Percentiles rank a stretch among this genome's conserved stretches.
Conservation (phyloP, 2,329 filamentous ascomycete genomes). For the Magnaporthales sp. region DNA sequence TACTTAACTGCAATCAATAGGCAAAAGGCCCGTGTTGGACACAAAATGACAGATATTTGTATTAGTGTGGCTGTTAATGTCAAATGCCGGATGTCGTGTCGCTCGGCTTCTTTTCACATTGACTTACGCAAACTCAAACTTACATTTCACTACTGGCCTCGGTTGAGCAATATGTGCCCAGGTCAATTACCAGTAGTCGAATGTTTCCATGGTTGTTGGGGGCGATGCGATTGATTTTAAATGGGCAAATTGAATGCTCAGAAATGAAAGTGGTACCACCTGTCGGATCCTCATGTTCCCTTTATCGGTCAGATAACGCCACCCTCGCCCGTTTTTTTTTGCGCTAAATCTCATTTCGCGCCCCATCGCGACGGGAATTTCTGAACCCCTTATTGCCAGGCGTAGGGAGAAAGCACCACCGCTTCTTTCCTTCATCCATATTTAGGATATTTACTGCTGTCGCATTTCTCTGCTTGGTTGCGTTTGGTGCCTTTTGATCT, state of each 20-base stretch:
- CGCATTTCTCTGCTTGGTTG: not conserved
- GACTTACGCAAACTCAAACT: no score
- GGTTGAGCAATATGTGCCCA: no score
- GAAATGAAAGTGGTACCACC: constrained; percentile 2
- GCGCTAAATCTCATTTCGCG: constrained; percentile 4
- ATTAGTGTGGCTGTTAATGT: no score
- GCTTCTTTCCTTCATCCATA: not conserved
- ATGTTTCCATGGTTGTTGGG: not conserved
- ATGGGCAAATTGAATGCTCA: not conserved
- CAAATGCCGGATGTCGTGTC: no score
- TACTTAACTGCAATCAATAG: not conserved
- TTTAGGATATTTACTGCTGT: not conserved
- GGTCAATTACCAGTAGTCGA: not conserved
- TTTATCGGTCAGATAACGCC: constrained; percentile 6
- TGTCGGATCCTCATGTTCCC: constrained; percentile 6
- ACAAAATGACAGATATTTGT: no score
- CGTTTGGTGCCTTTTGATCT: not conserved
- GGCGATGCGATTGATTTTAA: not conserved
- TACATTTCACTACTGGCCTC: no score
- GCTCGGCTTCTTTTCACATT: no score
- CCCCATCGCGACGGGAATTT: constrained; percentile 1
- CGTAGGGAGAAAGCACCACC: not conserved
- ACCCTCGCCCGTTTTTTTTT: constrained; percentile 7
- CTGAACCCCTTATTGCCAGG: not conserved
- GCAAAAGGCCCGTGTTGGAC: not conserved